Percentiles rank a stretch among this genome's conserved stretches.
These are phyloP conservation scores for Nakazawaea wickerhamii DNA, from an alignment of 805 yeast genomes.

Conservation along the genomic window DNA sequence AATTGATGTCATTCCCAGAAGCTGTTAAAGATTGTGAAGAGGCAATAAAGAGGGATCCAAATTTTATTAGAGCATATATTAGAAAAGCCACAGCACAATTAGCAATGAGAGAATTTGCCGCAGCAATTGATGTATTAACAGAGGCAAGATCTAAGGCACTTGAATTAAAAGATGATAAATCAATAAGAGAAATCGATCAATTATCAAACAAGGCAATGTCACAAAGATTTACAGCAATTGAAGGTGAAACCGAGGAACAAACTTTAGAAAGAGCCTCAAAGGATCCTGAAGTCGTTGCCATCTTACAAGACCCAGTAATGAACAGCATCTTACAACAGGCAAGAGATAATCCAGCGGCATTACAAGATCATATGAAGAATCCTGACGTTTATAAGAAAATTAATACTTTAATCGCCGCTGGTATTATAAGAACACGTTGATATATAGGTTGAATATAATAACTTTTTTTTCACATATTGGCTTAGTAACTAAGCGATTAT, in stretches of 20 bases:
- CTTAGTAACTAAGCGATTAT: too few species aligned
- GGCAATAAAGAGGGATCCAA: conserved; percentile 86
- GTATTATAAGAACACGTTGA: conserved; percentile 86
- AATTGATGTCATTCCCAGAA: conserved; percentile 95
- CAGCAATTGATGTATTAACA: conserved; percentile 75
- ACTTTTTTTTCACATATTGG: not conserved
- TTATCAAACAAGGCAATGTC: conserved; percentile 70
- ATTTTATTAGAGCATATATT: conserved; percentile 88
- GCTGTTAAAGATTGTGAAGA: conserved; percentile 87
- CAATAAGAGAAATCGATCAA: conserved; percentile 73
- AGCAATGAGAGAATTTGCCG: conserved; percentile 81
- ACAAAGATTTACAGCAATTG: conserved; percentile 75
- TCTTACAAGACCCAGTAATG: conserved; percentile 93
- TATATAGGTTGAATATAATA: not conserved
- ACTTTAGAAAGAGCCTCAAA: conserved; percentile 84
- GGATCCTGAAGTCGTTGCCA: conserved; percentile 91
- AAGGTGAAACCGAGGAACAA: conserved; percentile 91
- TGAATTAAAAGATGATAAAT: conserved; percentile 55
- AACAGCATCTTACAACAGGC: conserved; percentile 93
- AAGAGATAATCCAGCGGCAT: conserved; percentile 90
- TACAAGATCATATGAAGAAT: conserved; percentile 96
- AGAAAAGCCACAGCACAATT: conserved; percentile 94
- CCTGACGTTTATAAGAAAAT: conserved; percentile 89
- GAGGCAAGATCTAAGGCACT: conserved; percentile 72
- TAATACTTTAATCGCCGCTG: conserved; percentile 88